Evolutionary conservation across 2,329 filamentous ascomycete species (phyloP).

Genomic region (Trichoderma guizhouense): DNA sequence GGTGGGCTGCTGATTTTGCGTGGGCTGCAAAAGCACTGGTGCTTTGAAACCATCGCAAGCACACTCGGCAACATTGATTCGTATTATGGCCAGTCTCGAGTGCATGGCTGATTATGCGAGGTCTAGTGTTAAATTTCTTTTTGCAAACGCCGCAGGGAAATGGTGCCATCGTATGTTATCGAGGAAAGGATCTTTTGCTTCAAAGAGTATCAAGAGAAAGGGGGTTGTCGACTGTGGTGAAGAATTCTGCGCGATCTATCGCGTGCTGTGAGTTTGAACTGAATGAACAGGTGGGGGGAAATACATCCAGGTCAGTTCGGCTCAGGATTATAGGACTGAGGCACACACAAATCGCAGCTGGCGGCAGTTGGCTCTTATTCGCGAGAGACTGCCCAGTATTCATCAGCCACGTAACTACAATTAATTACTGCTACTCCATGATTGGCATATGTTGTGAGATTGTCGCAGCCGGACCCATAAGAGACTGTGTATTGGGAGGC

Average conservation of each 20-base stretch:
- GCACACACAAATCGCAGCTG: not conserved
- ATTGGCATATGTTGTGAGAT: not conserved
- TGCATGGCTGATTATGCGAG: not conserved
- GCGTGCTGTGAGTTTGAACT: not conserved
- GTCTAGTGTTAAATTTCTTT: not conserved
- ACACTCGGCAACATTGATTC: not conserved
- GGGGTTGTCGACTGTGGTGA: not conserved
- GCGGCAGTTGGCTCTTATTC: not conserved
- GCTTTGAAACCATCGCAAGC: not conserved
- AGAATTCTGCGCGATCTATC: not conserved
- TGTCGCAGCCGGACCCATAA: not conserved
- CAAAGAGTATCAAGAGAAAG: not conserved
- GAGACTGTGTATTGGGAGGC: not conserved
- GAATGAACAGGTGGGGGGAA: not conserved
- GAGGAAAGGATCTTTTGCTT: not conserved
- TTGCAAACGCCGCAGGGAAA: not conserved
- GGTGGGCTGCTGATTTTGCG: not conserved
- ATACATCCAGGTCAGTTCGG: not conserved
- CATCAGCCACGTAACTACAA: not conserved
- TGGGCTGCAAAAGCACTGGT: not conserved
- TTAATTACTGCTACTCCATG: not conserved
- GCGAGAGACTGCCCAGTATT: not conserved
- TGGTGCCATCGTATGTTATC: not conserved
- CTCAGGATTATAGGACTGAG: not conserved
- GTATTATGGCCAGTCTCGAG: not conserved